These are phyloP conservation scores for Zoysia japonica DNA, from an alignment of 176 grass and related monocot species.

Conservation along the genomic window DNA sequence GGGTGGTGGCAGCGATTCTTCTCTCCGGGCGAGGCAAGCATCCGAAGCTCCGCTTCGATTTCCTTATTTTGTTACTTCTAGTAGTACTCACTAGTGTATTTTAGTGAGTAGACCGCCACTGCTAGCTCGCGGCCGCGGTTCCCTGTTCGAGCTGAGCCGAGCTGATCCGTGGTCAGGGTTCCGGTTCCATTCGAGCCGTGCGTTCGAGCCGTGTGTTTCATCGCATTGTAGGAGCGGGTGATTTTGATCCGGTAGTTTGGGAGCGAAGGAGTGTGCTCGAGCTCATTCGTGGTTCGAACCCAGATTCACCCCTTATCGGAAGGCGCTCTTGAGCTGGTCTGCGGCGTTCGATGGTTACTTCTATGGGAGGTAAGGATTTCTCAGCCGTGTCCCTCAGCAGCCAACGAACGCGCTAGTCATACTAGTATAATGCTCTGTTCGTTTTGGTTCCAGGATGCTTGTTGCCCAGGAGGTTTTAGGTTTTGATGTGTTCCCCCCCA, in stretches of 20 bases:
- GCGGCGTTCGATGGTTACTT: neutral
- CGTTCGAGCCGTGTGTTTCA: neutral
- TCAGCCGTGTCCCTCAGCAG: neutral
- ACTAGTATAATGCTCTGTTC: neutral
- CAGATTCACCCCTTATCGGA: neutral
- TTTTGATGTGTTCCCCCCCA: neutral
- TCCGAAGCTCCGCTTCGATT: conserved; percentile 41
- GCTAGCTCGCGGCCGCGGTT: neutral
- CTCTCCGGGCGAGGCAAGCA: conserved; percentile 35
- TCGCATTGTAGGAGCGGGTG: neutral
- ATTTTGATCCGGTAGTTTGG: neutral
- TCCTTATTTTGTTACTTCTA: neutral
- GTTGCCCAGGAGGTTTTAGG: neutral
- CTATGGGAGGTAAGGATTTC: conserved; percentile 31
- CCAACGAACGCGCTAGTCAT: neutral
- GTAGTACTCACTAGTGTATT: neutral
- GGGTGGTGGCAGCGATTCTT: conserved; percentile 7
- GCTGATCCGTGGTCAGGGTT: neutral
- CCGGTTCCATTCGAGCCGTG: neutral
- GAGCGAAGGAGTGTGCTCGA: neutral
- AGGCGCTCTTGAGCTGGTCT: neutral
- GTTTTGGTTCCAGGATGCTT: neutral
- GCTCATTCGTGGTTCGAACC: neutral
- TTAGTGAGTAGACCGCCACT: neutral
- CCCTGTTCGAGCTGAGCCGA: neutral